Conservation (phyloP, 306 rosid species). For the Cucumis melo region DNA sequence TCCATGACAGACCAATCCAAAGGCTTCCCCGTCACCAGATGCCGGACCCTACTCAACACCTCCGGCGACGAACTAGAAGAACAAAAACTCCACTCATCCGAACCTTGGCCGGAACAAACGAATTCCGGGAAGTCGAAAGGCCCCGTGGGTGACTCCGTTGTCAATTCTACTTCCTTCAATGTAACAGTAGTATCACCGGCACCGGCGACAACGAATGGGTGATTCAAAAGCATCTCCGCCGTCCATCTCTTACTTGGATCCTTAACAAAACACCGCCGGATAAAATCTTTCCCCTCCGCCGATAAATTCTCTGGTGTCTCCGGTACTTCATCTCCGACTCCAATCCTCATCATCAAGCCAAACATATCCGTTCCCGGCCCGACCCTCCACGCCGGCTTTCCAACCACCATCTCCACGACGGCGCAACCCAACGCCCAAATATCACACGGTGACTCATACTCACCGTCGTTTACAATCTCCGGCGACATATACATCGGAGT, state of each 20-base stretch:
- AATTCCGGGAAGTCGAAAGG: constrained; percentile 56
- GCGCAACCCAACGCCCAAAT: constrained; percentile 81
- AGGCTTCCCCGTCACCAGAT: constrained; percentile 13
- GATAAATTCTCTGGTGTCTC: constrained; percentile 40
- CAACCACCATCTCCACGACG: constrained; percentile 57
- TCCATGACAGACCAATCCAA: constrained; percentile 33
- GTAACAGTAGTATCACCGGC: constrained; percentile 10
- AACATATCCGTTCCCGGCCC: constrained; percentile 18
- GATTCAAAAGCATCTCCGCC: constrained; percentile 62
- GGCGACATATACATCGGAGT: constrained; percentile 79
- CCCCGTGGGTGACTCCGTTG: constrained; percentile 27
- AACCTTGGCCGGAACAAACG: neutral
- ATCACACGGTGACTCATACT: constrained; percentile 46
- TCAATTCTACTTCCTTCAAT: neutral
- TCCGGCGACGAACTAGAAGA: neutral
- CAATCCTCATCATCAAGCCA: constrained; percentile 44
- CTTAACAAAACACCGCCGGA: constrained; percentile 44
- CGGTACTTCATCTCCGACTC: constrained; percentile 40
- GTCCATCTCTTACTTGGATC: constrained; percentile 58
- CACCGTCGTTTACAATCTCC: constrained; percentile 44
- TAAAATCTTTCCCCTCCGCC: constrained; percentile 46
- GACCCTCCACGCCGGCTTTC: constrained; percentile 44
- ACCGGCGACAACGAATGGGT: constrained; percentile 33
- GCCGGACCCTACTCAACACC: constrained; percentile 21
- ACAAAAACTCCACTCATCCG: neutral